Percentiles rank a stretch among this genome's conserved stretches.
phyloP scores from a whole-genome alignment of 495 filamentous ascomycete genomes.

The Xylaria grammica region DNA sequence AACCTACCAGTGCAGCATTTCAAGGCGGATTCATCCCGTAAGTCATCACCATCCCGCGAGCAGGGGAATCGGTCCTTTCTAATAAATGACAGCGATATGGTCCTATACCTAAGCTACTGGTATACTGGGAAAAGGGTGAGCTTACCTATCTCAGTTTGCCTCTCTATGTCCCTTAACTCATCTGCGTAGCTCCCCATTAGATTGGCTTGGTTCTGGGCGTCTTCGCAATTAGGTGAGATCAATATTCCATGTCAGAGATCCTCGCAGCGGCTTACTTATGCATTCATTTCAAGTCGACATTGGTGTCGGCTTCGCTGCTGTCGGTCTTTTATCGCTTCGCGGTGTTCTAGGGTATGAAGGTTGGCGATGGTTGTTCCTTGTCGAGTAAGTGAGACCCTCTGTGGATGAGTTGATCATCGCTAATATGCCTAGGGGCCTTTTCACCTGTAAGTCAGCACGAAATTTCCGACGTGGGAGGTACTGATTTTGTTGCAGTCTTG shows the following conservation, averaged over 20 bases:
- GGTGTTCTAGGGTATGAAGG: slow-evolving; percentile 62
- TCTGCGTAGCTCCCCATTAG: slow-evolving; percentile 29
- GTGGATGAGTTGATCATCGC: background rate
- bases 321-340: slow-evolving; percentile 71
- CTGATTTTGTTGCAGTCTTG: slow-evolving; percentile 38
- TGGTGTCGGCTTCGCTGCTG: slow-evolving; percentile 70
- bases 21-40: slow-evolving; percentile 73
- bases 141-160: background rate
- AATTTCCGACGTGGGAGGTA: background rate
- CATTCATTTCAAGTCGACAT: slow-evolving; percentile 56
- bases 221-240: slow-evolving; percentile 31
- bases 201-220: slow-evolving; percentile 34
- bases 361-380: slow-evolving; percentile 75
- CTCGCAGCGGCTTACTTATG: slow-evolving; percentile 1
- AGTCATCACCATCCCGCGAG: slow-evolving; percentile 11
- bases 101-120: slow-evolving; percentile 33
- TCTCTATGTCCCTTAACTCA: slow-evolving; percentile 4
- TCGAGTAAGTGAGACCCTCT: slow-evolving; percentile 38
- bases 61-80: background rate
- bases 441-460: slow-evolving; percentile 27
- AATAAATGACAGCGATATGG: slow-evolving; percentile 25
- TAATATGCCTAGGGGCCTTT: slow-evolving; percentile 26
- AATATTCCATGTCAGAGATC: background rate
- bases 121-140: slow-evolving; percentile 33
- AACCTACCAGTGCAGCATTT: slow-evolving; percentile 50